These are phyloP conservation scores for Pulveroboletus sp. DNA, from an alignment of 768 basidiomycete species.

Conservation along the genomic window DNA sequence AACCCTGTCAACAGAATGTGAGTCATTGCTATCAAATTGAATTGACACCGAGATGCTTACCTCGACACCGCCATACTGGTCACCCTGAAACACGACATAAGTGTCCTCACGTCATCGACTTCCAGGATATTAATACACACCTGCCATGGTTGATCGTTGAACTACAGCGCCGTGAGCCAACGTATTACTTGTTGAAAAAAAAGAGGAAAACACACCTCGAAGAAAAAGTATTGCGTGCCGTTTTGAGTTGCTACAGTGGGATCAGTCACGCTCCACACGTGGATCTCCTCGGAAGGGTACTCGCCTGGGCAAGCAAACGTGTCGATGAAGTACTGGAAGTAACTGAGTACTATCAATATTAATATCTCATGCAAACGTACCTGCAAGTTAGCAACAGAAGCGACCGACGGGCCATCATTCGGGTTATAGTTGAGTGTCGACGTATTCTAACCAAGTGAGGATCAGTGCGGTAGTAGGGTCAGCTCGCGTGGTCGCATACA, in stretches of 20 bases:
- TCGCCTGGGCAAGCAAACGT: conserved; percentile 66
- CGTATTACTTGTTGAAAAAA: background rate
- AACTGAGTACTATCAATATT: conserved; percentile 3
- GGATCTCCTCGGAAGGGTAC: conserved; percentile 1
- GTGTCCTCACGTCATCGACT: background rate
- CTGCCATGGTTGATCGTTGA: conserved; percentile 82
- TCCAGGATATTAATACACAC: conserved; percentile 29
- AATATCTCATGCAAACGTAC: conserved; percentile 19
- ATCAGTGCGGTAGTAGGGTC: background rate
- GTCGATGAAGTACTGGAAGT: conserved; percentile 67
- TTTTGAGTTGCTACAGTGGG: conserved; percentile 60
- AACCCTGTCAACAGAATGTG: conserved; percentile 31
- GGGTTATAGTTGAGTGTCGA: conserved; percentile 49
- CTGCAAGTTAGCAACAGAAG: conserved; percentile 59
- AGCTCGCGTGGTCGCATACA: conserved; percentile 34
- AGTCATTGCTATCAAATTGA: conserved; percentile 4
- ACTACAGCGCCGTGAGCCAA: conserved; percentile 33
- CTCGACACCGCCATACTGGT: conserved; percentile 76
- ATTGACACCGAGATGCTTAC: conserved; percentile 19
- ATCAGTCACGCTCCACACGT: conserved; percentile 5
- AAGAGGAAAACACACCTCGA: conserved; percentile 46
- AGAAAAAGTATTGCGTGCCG: conserved; percentile 83
- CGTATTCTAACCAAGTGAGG: conserved; percentile 42
- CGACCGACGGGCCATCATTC: conserved; percentile 63
- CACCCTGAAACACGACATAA: conserved; percentile 37